Percentiles rank a stretch among this genome's conserved stretches.
Evolutionary conservation across 768 basidiomycete species (phyloP).

Genomic region (Ramaria sp.): DNA sequence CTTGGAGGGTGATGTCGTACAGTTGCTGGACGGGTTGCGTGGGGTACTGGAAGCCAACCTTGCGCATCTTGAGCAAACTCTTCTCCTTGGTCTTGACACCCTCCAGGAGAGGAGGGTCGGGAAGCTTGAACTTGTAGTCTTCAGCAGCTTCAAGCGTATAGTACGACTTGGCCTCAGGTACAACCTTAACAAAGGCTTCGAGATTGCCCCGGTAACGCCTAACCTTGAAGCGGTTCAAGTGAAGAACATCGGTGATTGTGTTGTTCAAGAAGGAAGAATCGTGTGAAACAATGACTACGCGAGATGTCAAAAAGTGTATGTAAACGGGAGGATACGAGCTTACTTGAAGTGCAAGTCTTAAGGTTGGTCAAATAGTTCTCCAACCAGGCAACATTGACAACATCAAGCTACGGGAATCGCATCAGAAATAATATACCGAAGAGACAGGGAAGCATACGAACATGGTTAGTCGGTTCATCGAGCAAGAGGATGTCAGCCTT

Average conservation of each 20-base stretch:
- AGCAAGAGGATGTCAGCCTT: conserved; percentile 94
- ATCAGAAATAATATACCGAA: not conserved
- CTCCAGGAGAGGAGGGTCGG: conserved; percentile 91
- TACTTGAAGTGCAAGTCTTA: conserved; percentile 87
- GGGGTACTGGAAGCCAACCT: conserved; percentile 95
- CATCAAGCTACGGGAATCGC: conserved; percentile 47
- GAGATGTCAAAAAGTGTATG: conserved; percentile 10
- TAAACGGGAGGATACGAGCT: conserved; percentile 19
- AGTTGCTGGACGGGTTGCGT: conserved; percentile 78
- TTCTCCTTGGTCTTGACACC: conserved; percentile 99
- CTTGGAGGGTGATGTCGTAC: conserved; percentile 91
- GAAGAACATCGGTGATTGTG: conserved; percentile 95
- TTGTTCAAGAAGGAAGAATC: conserved; percentile 97
- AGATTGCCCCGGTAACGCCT: conserved; percentile 93
- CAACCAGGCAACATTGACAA: conserved; percentile 95
- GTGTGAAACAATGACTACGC: conserved; percentile 88
- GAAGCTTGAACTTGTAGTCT: conserved; percentile 98
- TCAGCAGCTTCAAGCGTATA: conserved; percentile 92
- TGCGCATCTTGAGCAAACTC: conserved; percentile 93
- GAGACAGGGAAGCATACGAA: not conserved
- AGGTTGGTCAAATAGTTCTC: conserved; percentile 85
- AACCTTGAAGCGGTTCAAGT: conserved; percentile 97
- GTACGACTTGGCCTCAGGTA: conserved; percentile 97
- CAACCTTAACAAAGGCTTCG: conserved; percentile 85
- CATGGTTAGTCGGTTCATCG: conserved; percentile 92